Evolutionary conservation across 345 rosid species (phyloP), one percentile per base, ranked within the genome.

Genomic region (Salix koriyanagi): DNA sequence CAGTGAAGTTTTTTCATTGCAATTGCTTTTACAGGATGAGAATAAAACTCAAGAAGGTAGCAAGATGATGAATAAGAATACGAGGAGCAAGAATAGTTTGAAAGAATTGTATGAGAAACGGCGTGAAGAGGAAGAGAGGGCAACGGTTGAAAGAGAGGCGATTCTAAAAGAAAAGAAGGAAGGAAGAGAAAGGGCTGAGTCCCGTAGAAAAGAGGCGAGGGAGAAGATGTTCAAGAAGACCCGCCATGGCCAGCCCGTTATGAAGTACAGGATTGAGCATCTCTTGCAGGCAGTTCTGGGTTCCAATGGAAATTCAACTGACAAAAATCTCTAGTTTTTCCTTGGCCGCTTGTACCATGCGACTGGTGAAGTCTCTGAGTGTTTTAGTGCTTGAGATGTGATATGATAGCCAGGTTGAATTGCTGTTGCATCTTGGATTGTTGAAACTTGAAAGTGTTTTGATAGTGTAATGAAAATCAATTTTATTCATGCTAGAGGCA

Each of bases 221-320:
- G 90, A 71, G 75, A 89, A 88, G 77, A 92, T 93, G 97, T 83
- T 90, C 81, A 92, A 85, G 83, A 93, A 75, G 88, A 92, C 98
- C 15, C 75, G 83, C 56, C 82, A 79, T 32, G 99, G 99, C 72
- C 99, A 93, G 71, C 98, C 96, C 44, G 88, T 93, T 2, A 93
- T 93, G 97, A 92, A 96, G 83, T 92, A 93, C 79, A 86, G 94
- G 84, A 92, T 93, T 8, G 92, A 96, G 83, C 89, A 88, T 81
- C 93, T 93, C 82, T 83, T 92, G 83, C 93, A 90, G 82, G 79
- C 88, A 4, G 83, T 96, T 75, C 90, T 90, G 81, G 85, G 85
- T 83, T 83, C 91, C 23, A 75, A 79, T 46, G 58, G 2, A 72
- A 75, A 77, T 39, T 26, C 42, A 76, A 14, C n/a, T 39, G 54